Base-by-base conservation (phyloP, 106 monocot species). In the Ottelia alismoides region DNA sequence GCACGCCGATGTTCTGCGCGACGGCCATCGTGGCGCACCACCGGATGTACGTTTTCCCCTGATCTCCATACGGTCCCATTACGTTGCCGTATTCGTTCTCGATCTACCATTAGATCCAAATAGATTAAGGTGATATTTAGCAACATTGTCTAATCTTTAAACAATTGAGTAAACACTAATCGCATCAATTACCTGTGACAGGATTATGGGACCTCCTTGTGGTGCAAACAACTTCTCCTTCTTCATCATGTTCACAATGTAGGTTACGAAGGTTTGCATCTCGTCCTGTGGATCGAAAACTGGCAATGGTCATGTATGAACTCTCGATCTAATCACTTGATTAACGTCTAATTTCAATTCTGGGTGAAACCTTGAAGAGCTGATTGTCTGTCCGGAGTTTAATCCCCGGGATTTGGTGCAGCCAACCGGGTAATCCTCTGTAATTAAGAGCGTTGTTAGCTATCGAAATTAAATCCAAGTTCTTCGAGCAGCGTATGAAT, bases 31-130 rank as follows among this genome's bases (percentile, higher is more conserved):
- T 49, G 11, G 73, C 66, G 29, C 73, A 67, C 73, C 73, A 67
- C n/a, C 61, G 30, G 16, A 73, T 61, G 53, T 61, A 73, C 20
- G 24, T 43, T 24, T 62, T 73, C 23, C 66, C 66, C 10, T 54
- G 60, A 20, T 66, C 66, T 21, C 73, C 73, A 29, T 73, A 73
- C n/a, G 46, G 47, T 18, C 25, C 43, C 65, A 66, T 60, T 14
- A 73, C 53, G 47, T 73, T 73, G 11, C 73, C 73, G 21, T 73
- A 73, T 25, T 73, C 73, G 27, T 73, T 73, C 60, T 66, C 73
- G 43, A 67, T 73, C 73, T 73, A 48, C 55, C 61, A n/a, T n/a
- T n/a, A n/a, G n/a, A n/a, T n/a, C n/a, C n/a, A n/a, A n/a, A n/a
- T n/a, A n/a, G n/a, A n/a, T n/a, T n/a, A n/a, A n/a, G n/a, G n/a